These are phyloP conservation scores for Nelumbo lutea DNA, from an alignment of 164 flowering plant genomes.

Conservation along the genomic window DNA sequence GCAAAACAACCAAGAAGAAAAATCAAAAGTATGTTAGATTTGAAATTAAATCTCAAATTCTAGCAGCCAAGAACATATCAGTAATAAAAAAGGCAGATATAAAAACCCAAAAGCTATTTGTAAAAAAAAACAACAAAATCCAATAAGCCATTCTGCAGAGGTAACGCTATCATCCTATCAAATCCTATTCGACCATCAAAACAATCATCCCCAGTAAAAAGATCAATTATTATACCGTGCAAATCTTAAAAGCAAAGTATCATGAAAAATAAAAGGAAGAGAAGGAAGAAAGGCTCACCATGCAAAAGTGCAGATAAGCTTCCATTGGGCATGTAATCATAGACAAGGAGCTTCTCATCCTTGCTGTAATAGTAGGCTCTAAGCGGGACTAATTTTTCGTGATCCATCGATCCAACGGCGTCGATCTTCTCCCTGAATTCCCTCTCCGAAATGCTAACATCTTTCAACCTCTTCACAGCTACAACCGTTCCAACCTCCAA, in stretches of 20 bases:
- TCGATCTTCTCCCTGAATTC: slow-evolving; percentile 81
- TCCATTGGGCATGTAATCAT: slow-evolving; percentile 90
- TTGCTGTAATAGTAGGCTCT: slow-evolving; percentile 68
- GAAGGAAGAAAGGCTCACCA: slow-evolving; percentile 41
- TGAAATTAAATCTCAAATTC: too few species aligned
- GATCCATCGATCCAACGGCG: slow-evolving; percentile 53
- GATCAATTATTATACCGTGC: slow-evolving; percentile 1
- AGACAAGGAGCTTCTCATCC: slow-evolving; percentile 88
- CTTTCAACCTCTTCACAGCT: slow-evolving; percentile 92
- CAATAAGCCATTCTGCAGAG: not conserved
- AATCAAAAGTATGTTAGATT: too few species aligned
- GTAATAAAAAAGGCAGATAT: too few species aligned
- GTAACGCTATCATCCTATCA: too few species aligned
- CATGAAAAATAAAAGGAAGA: slow-evolving; percentile 1
- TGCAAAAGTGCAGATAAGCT: slow-evolving; percentile 96
- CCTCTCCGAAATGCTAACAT: slow-evolving; percentile 55
- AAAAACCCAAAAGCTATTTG: too few species aligned
- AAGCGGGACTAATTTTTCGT: slow-evolving; percentile 73
- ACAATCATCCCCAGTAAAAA: not conserved
- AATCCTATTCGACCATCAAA: not conserved
- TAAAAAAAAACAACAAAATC: not conserved
- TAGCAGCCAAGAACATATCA: too few species aligned
- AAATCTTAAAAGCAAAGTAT: not conserved
- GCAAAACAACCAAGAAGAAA: too few species aligned
- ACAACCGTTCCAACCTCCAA: slow-evolving; percentile 58